Evolutionary conservation across 1,284 basidiomycete genomes (phyloP), one percentile per base, ranked within the genome.

Genomic region (Schizophyllum commune): DNA sequence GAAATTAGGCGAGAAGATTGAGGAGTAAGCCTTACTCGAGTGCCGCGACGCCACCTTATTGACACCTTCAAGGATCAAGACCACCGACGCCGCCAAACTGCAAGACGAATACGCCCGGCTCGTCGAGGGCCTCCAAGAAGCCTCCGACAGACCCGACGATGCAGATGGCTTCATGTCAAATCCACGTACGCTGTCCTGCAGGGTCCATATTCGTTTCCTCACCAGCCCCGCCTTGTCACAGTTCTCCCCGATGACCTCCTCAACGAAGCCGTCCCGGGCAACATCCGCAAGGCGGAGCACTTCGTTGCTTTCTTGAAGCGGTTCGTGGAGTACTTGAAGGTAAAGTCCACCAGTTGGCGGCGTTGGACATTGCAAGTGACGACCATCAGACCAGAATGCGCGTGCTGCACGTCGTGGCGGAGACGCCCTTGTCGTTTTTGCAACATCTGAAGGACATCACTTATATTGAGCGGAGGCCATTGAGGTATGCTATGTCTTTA

Each of bases 311-410:
- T 99, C 78, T 76, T 99, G 64, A 98, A 96, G 73, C 88, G 97
- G 54, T 98, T 99, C 70, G 94, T 99, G 54, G 97, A 99, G 76
- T 99, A 99, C 72, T 83, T 99, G 64, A 99, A 99, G 83, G 94
- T n/a, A n/a, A n/a, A n/a, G n/a, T n/a, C n/a, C n/a, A n/a, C n/a
- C n/a, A n/a, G n/a, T n/a, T n/a, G n/a, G n/a, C n/a, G n/a, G n/a
- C n/a, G n/a, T n/a, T n/a, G n/a, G n/a, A n/a, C n/a, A n/a, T n/a
- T n/a, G n/a, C n/a, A n/a, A n/a, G n/a, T n/a, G n/a, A n/a, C n/a
- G n/a, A n/a, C n/a, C n/a, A n/a, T n/a, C n/a, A n/a, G 93, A 99
- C 97, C 7, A 85, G 97, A 58, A 99, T 99, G 96, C 87, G 97
- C 56, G 97, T 99, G 13, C 79, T 99, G 22, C 97, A 99, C 71